A percentile compares a stretch with the other conserved stretches of the same genome.
Evolutionary conservation across 768 basidiomycete species (phyloP).

Genomic region (Tricholoma terreum): DNA sequence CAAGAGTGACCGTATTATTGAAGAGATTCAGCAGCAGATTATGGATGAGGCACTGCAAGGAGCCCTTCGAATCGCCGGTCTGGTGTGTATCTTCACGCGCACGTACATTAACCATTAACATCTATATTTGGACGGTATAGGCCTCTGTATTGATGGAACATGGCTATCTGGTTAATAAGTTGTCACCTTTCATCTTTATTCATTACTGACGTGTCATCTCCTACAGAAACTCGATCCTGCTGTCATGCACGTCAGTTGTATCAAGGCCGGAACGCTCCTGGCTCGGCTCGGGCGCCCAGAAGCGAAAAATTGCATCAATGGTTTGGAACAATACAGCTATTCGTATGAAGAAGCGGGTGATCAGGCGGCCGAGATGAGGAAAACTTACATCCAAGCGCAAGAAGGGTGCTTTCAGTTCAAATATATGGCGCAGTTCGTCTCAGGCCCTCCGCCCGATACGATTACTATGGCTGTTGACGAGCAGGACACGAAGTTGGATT

Average conservation of each 20-base stretch:
- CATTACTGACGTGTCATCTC: slow-evolving; percentile 1
- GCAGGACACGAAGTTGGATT: slow-evolving; percentile 11
- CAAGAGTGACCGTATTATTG: slow-evolving; percentile 47
- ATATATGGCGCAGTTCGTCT: slow-evolving; percentile 44
- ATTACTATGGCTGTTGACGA: slow-evolving; percentile 13
- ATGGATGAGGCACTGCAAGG: slow-evolving; percentile 82
- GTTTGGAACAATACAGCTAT: slow-evolving; percentile 83
- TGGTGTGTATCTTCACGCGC: slow-evolving; percentile 45
- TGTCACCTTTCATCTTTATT: slow-evolving; percentile 5
- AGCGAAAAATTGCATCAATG: slow-evolving; percentile 78
- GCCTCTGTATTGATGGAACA: slow-evolving; percentile 82
- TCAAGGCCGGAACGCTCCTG: slow-evolving; percentile 78
- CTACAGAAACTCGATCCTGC: slow-evolving; percentile 76
- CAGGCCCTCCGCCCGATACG: slow-evolving; percentile 31
- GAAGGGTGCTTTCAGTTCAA: slow-evolving; percentile 43
- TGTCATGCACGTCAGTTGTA: slow-evolving; percentile 84
- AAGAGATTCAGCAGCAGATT: slow-evolving; percentile 64
- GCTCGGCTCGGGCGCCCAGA: slow-evolving; percentile 82
- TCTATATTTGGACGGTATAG: slow-evolving; percentile 30
- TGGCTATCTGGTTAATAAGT: slow-evolving; percentile 69
- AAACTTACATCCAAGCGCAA: slow-evolving; percentile 41
- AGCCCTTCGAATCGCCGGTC: slow-evolving; percentile 83
- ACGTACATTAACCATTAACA: neutral
- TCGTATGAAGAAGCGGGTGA: slow-evolving; percentile 86
- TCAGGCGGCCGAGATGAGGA: slow-evolving; percentile 67